phyloP scores from a whole-genome alignment of 2,329 filamentous ascomycete species.

The Amauroascus niger region DNA sequence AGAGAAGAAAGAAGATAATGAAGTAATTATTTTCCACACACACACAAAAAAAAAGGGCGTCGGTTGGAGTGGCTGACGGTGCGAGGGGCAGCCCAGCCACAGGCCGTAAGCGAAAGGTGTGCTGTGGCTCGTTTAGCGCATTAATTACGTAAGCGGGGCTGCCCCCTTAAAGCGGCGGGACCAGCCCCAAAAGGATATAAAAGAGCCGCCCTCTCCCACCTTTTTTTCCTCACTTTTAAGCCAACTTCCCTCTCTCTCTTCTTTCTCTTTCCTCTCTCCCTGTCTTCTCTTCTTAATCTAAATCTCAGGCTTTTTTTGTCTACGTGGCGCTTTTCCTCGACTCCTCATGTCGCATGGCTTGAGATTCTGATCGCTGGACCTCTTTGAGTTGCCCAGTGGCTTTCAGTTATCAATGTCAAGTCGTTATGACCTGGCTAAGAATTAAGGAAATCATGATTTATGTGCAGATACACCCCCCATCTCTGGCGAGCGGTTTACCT shows the following conservation, averaged over 20 bases:
- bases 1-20: not conserved
- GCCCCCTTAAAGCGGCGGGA: not conserved
- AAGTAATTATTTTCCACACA: too few species aligned
- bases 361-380: not conserved
- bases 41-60: not conserved
- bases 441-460: conserved; percentile 15
- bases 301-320: not conserved
- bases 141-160: not conserved
- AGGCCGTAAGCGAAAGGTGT: conserved; percentile 31
- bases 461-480: conserved; percentile 8
- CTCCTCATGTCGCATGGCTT: not conserved
- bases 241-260: not conserved
- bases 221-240: not conserved
- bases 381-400: not conserved
- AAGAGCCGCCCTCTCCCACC: too few species aligned
- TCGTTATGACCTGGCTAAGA: conserved; percentile 1
- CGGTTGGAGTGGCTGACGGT: not conserved
- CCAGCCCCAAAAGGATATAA: conserved; percentile 13
- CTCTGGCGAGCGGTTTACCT: conserved; percentile 13
- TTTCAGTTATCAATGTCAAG: not conserved
- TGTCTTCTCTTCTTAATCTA: not conserved
- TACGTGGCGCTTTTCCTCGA: conserved; percentile 1
- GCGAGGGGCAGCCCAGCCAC: conserved; percentile 11
- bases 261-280: not conserved
- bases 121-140: conserved; percentile 22